Conservation (phyloP, 2,329 filamentous ascomycete genomes). For the Colletotrichum endophyticum region DNA sequence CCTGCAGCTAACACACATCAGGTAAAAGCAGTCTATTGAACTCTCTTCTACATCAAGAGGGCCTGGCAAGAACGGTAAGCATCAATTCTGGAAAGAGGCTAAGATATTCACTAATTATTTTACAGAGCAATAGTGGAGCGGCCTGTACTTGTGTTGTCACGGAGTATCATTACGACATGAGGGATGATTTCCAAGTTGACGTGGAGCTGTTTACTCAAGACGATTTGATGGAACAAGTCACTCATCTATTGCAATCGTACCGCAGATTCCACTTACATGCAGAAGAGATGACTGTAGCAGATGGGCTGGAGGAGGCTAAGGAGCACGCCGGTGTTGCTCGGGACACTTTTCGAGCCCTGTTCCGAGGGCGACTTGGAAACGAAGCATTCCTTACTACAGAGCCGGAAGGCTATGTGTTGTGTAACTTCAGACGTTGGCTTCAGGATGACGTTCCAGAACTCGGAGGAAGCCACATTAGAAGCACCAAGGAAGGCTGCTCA, state of each 20-base stretch:
- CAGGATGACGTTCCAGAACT: background rate
- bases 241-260: slow-evolving; percentile 39
- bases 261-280: slow-evolving; percentile 35
- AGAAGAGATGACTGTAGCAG: slow-evolving; percentile 7
- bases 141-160: slow-evolving; percentile 55
- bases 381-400: slow-evolving; percentile 24
- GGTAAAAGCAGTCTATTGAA: slow-evolving; percentile 57
- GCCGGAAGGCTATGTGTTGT: slow-evolving; percentile 27
- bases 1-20: background rate
- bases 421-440: background rate
- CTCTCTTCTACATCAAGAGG: slow-evolving; percentile 45
- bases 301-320: slow-evolving; percentile 25
- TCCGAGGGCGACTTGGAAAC: slow-evolving; percentile 26
- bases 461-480: background rate
- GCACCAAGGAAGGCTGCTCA: slow-evolving; percentile 35
- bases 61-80: slow-evolving; percentile 47
- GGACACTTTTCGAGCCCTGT: slow-evolving; percentile 43
- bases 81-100: background rate
- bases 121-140: slow-evolving; percentile 45
- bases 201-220: slow-evolving; percentile 35
- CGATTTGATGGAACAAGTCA: slow-evolving; percentile 37
- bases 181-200: slow-evolving; percentile 34
- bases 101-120: background rate
- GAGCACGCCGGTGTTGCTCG: slow-evolving; percentile 36
- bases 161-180: slow-evolving; percentile 45